Conservation (phyloP, 352 stramenopile species). For the Phytopythium cucurbitacearum region DNA sequence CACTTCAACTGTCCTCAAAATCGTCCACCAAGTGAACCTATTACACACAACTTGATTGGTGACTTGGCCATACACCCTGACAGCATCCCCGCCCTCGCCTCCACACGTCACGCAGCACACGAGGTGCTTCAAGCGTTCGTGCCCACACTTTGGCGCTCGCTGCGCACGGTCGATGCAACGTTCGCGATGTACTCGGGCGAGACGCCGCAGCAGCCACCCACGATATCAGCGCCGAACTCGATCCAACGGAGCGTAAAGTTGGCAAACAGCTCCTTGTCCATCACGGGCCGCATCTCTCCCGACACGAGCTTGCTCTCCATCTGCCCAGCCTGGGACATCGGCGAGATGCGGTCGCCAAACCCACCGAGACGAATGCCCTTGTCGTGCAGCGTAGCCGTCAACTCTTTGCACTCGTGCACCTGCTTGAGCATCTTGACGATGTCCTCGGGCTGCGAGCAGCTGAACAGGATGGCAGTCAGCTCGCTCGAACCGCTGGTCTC, state of each 20-base stretch:
- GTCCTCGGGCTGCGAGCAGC: conserved; percentile 90
- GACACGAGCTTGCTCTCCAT: conserved; percentile 72
- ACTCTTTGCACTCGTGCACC: conserved; percentile 27
- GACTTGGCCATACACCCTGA: too few relatives aligned
- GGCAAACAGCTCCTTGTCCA: conserved; percentile 66
- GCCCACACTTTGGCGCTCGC: conserved; percentile 7
- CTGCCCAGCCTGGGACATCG: conserved; percentile 43
- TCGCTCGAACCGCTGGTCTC: conserved; percentile 14
- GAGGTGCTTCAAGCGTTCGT: neutral
- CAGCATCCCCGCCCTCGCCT: too few relatives aligned
- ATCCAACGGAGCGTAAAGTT: conserved; percentile 80
- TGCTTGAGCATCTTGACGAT: conserved; percentile 78
- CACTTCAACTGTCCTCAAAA: too few relatives aligned
- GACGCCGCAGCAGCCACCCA: conserved; percentile 90
- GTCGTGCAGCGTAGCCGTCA: conserved; percentile 24
- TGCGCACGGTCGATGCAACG: conserved; percentile 12
- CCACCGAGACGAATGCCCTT: conserved; percentile 57
- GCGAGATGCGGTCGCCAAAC: conserved; percentile 88
- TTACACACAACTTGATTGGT: too few relatives aligned
- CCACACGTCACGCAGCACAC: too few relatives aligned
- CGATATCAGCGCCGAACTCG: conserved; percentile 57
- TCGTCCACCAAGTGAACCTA: too few relatives aligned
- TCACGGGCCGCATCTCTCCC: conserved; percentile 60
- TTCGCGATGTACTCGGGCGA: conserved; percentile 72
- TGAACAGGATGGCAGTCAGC: conserved; percentile 86